Evolutionary conservation across 345 rosid species (phyloP), one percentile per base, ranked within the genome.

Genomic region (Populus simonii): DNA sequence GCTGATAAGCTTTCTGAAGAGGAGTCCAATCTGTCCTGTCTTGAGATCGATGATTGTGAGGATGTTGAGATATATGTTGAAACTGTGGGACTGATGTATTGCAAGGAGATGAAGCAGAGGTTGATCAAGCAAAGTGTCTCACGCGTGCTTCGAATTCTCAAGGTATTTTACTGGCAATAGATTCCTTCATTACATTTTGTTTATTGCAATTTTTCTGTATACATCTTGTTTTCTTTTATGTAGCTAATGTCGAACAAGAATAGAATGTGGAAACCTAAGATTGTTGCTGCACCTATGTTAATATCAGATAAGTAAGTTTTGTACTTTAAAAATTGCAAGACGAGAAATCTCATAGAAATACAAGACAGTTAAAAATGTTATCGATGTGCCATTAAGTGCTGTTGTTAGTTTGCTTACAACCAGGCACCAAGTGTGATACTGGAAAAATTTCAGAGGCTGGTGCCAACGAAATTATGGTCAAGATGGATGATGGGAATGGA

Each of bases 101-200:
- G 98, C 86, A 92, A 89, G 80, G 99, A 96, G n/a, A 88, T 93
- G 93, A 96, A 90, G 85, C 99, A 92, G 81, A 85, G 97, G 53
- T 83, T 96, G 17, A 88, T 93, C 86, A 96, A 96, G 85, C 97
- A 93, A 85, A 93, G 88, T 73, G 98, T 96, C 49, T 78, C 89
- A 20, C 92, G 96, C 35, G 96, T 92, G 51, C 97, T 96, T 53
- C 93, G 93, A 65, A 83, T 96, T 74, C 97, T 96, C 71, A 92
- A 92, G 98, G 99, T 95, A 90, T 82, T 77, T 79, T 68, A 25
- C 67, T 6, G 23, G 69, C 25, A 33, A 47, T 75, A 8, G 23
- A 18, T 53, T 9, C 57, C 66, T 75, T 78, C 47, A 75, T 33
- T 71, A 22, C 36, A 16, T 77, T 27, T 35, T 61, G n/a, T 20